These are phyloP conservation scores for Fagus crenata DNA, from an alignment of 306 rosid species.

Conservation along the genomic window DNA sequence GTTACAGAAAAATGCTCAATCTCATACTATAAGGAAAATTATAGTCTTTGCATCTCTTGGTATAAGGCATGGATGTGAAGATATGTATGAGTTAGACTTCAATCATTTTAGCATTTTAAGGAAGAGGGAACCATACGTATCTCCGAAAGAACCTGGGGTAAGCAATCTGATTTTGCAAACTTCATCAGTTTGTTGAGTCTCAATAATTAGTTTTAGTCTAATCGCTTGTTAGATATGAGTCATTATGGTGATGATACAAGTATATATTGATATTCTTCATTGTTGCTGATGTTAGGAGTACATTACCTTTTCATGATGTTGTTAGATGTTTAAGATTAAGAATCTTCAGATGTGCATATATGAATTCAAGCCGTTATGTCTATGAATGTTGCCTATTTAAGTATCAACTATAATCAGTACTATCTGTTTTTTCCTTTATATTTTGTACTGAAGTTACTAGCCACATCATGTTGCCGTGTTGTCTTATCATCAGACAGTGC, in stretches of 20 bases:
- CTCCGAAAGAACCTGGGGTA: conserved; percentile 75
- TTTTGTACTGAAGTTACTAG: background rate
- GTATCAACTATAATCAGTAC: background rate
- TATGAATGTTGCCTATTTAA: background rate
- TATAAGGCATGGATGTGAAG: conserved; percentile 85
- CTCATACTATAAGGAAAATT: conserved; percentile 82
- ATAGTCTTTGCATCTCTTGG: conserved; percentile 86
- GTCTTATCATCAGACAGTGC: background rate
- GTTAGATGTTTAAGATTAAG: background rate
- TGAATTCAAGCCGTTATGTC: background rate
- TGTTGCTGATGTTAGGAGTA: background rate
- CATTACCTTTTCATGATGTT: background rate
- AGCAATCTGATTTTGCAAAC: conserved; percentile 29
- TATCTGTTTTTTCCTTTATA: background rate
- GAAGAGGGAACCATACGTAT: conserved; percentile 67
- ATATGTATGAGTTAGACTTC: conserved; percentile 72
- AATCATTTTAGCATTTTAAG: conserved; percentile 73
- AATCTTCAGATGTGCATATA: background rate
- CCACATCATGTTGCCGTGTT: background rate
- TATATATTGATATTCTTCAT: background rate
- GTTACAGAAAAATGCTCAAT: conserved; percentile 59
- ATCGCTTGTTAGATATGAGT: background rate
- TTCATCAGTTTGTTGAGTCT: background rate
- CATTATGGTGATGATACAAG: background rate
- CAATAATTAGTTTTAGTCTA: background rate